Evolutionary conservation across 768 basidiomycete species (phyloP).

Genomic region (Suillus fuscotomentosus): DNA sequence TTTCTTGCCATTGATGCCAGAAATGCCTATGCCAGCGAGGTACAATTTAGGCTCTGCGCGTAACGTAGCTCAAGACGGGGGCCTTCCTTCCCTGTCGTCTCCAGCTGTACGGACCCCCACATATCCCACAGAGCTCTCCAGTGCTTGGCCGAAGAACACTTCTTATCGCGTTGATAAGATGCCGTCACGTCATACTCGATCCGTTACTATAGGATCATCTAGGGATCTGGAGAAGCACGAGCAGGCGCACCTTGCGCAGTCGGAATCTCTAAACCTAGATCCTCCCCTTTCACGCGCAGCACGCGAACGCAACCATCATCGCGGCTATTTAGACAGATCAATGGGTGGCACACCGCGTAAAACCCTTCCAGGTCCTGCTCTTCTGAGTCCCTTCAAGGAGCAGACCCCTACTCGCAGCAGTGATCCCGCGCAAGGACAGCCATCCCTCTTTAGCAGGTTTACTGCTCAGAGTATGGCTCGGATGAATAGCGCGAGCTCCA

Average conservation of each 20-base stretch:
- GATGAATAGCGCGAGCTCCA: constrained; percentile 36
- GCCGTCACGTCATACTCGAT: constrained; percentile 2
- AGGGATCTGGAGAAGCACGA: constrained; percentile 40
- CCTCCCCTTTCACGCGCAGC: constrained; percentile 22
- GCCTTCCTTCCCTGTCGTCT: constrained; percentile 10
- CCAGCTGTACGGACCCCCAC: constrained; percentile 35
- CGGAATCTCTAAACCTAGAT: constrained; percentile 28
- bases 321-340: constrained; percentile 52
- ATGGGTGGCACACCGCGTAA: constrained; percentile 22
- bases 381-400: background rate
- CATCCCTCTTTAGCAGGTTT: background rate
- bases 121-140: constrained; percentile 43
- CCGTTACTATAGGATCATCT: constrained; percentile 45
- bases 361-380: constrained; percentile 2
- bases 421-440: background rate
- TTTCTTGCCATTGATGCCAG: constrained; percentile 24
- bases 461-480: constrained; percentile 13
- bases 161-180: constrained; percentile 2
- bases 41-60: constrained; percentile 58
- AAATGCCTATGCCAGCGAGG: constrained; percentile 46
- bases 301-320: constrained; percentile 50
- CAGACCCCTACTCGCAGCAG: background rate
- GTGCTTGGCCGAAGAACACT: constrained; percentile 36
- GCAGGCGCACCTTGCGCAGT: constrained; percentile 23
- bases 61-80: constrained; percentile 46